A percentile compares a stretch with the other conserved stretches of the same genome.
These are phyloP conservation scores for Kodamaea kakaduensis DNA, from an alignment of 805 yeast genomes.

Conservation along the genomic window DNA sequence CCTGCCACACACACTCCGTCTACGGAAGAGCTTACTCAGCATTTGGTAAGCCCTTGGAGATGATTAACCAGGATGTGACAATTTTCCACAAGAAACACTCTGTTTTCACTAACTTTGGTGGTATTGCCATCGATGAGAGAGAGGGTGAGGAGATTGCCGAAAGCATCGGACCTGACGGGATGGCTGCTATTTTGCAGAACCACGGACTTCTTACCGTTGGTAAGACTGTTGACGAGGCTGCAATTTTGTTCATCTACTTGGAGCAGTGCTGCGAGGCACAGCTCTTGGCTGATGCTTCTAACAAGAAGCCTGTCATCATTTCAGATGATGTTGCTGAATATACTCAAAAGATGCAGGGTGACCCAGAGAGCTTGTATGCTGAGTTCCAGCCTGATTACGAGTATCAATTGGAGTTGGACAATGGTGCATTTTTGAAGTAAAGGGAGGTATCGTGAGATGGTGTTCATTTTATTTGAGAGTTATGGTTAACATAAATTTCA, in stretches of 20 bases:
- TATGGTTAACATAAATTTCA: too few species aligned
- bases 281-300: conserved; percentile 56
- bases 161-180: conserved; percentile 52
- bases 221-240: conserved; percentile 69
- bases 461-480: too few species aligned
- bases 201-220: conserved; percentile 75
- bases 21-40: conserved; percentile 39
- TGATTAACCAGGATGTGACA: conserved; percentile 79
- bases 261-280: conserved; percentile 67
- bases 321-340: conserved; percentile 47
- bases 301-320: conserved; percentile 40
- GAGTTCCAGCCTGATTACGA: conserved; percentile 73
- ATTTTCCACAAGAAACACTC: conserved; percentile 60
- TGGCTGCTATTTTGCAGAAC: conserved; percentile 60
- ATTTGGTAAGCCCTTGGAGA: conserved; percentile 49
- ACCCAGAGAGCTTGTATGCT: conserved; percentile 63
- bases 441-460: too few species aligned
- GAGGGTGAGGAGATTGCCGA: conserved; percentile 62
- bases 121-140: conserved; percentile 64
- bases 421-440: conserved; percentile 22
- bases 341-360: conserved; percentile 56
- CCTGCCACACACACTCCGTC: conserved; percentile 39
- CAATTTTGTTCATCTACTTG: conserved; percentile 57
- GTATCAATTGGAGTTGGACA: conserved; percentile 23
- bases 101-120: conserved; percentile 70